Percentiles rank a stretch among this genome's conserved stretches.
Evolutionary conservation across 2,329 filamentous ascomycete genomes (phyloP).

Genomic region (Blumeria hordei): DNA sequence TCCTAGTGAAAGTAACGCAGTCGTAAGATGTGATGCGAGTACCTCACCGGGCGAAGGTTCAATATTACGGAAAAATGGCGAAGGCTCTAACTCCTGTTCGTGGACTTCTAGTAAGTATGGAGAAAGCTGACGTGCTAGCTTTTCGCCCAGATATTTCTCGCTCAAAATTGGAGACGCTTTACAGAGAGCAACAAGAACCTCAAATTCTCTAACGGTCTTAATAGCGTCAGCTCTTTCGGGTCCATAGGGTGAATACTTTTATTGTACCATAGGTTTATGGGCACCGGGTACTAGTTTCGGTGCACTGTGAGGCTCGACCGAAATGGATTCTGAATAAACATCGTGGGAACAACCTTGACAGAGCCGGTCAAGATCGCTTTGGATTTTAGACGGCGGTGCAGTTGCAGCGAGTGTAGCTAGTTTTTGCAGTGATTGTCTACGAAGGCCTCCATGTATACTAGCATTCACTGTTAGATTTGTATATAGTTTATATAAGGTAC

Average conservation of each 20-base stretch:
- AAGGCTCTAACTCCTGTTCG: conserved; percentile 50
- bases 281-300: conserved; percentile 18
- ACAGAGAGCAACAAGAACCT: conserved; percentile 76
- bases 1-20: conserved; percentile 61
- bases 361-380: conserved; percentile 36
- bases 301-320: no score
- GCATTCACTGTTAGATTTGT: background rate
- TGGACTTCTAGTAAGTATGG: conserved; percentile 75
- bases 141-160: conserved; percentile 47
- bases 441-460: conserved; percentile 26
- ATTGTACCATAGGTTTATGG: conserved; percentile 34
- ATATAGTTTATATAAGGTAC: background rate
- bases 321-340: no score
- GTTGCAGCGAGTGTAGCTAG: conserved; percentile 35
- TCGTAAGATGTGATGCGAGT: conserved; percentile 53
- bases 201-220: conserved; percentile 70
- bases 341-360: conserved; percentile 28
- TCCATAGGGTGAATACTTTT: background rate
- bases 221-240: conserved; percentile 5
- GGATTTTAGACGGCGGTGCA: conserved; percentile 23
- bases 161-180: conserved; percentile 61
- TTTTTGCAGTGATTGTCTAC: conserved; percentile 37
- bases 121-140: conserved; percentile 52
- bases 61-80: conserved; percentile 60
- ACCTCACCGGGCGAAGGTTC: conserved; percentile 77